Evolutionary conservation across 495 filamentous ascomycete species (phyloP).

Genomic region (Lophiostoma macrostomum): DNA sequence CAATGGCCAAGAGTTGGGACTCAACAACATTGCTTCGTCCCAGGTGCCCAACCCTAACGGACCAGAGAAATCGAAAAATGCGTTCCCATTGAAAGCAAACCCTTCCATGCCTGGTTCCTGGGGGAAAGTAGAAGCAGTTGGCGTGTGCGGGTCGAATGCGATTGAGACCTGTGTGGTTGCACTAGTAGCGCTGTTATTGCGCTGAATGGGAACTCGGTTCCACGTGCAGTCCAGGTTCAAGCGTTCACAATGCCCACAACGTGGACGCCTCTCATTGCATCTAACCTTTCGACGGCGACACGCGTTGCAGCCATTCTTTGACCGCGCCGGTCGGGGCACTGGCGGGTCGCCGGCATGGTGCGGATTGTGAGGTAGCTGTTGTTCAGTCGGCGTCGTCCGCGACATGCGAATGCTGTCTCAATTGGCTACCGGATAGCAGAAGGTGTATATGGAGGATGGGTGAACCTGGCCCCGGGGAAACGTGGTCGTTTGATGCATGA

Average conservation of each 20-base stretch:
- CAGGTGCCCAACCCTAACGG: constrained; percentile 18
- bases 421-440: too few relatives aligned
- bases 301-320: constrained; percentile 23
- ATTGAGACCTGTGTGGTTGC: neutral
- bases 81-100: constrained; percentile 11
- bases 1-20: constrained; percentile 17
- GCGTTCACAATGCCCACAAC: constrained; percentile 21
- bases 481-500: too few relatives aligned
- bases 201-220: constrained; percentile 2
- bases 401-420: constrained; percentile 2
- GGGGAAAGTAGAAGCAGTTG: neutral
- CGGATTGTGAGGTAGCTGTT: constrained; percentile 1
- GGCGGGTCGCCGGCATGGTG: neutral
- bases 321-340: constrained; percentile 13
- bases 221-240: constrained; percentile 22
- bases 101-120: neutral
- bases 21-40: constrained; percentile 25
- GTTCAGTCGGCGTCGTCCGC: neutral
- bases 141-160: constrained; percentile 1
- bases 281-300: constrained; percentile 20
- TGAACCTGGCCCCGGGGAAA: too few relatives aligned
- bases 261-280: constrained; percentile 19
- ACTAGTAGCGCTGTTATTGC: too few relatives aligned
- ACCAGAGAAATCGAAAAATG: constrained; percentile 21
- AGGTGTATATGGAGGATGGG: too few relatives aligned